Evolutionary conservation across 148 eudicot species (phyloP).

Genomic region (Amaranthus hypochondriacus): DNA sequence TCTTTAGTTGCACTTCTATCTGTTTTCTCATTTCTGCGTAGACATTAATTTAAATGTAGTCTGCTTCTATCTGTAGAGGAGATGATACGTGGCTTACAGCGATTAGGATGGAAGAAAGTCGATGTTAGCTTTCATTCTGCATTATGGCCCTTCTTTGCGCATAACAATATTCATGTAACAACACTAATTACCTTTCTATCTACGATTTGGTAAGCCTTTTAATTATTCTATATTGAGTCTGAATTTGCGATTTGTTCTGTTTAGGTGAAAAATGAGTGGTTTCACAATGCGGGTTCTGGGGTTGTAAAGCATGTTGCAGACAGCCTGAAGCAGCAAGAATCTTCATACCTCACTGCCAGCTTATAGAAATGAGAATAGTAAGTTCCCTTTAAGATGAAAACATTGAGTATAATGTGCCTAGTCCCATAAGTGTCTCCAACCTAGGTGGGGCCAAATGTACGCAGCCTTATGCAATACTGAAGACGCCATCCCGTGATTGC

Average conservation of each 20-base stretch:
- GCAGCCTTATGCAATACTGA: too few species aligned
- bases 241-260: neutral
- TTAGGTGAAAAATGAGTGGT: slow-evolving; percentile 94
- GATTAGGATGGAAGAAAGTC: slow-evolving; percentile 87
- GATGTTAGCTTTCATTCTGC: slow-evolving; percentile 98
- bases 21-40: neutral
- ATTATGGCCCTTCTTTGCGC: slow-evolving; percentile 93
- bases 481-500: too few species aligned
- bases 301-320: slow-evolving; percentile 95
- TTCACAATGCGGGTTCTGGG: slow-evolving; percentile 90
- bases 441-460: too few species aligned
- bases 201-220: neutral
- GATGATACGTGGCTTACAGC: slow-evolving; percentile 87
- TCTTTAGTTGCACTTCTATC: neutral
- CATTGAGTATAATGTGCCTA: neutral
- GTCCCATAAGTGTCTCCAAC: neutral
- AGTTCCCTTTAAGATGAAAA: slow-evolving; percentile 11
- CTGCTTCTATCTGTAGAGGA: slow-evolving; percentile 57
- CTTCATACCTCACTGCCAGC: slow-evolving; percentile 50
- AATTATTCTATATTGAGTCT: neutral
- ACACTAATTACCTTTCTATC: slow-evolving; percentile 1
- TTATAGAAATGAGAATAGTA: slow-evolving; percentile 34
- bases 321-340: slow-evolving; percentile 59
- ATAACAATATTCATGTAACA: slow-evolving; percentile 86
- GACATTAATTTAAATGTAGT: neutral